Conservation (phyloP, 208 protist genomes). For the Wallacemonas sp. region DNA sequence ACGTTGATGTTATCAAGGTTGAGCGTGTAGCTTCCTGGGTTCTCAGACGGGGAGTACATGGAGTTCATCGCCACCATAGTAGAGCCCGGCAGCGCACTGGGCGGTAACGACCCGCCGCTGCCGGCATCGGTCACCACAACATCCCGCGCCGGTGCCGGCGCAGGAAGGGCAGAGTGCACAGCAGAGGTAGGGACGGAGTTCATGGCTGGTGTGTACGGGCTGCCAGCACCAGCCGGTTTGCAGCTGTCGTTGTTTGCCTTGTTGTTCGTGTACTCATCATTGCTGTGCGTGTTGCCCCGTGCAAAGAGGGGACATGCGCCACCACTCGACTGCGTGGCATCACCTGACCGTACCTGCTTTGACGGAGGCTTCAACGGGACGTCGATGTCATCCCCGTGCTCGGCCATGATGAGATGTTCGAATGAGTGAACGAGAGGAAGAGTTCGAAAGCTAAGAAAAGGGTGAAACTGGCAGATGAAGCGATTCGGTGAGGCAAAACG, state of each 20-base stretch:
- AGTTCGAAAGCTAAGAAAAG: background rate
- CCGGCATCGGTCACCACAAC: background rate
- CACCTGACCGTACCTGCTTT: conserved; percentile 16
- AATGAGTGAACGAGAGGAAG: background rate
- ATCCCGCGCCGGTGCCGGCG: no score
- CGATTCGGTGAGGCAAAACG: background rate
- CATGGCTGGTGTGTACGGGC: background rate
- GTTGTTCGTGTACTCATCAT: background rate
- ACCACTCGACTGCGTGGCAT: conserved; percentile 9
- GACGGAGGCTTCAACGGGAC: conserved; percentile 16
- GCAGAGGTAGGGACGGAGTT: no score
- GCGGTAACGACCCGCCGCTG: background rate
- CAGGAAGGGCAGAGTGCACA: no score
- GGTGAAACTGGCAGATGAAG: background rate
- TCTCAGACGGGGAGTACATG: background rate
- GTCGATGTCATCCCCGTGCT: conserved; percentile 4
- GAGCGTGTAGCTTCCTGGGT: background rate
- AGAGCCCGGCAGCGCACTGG: background rate
- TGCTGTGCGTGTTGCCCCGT: background rate
- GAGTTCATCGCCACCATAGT: background rate
- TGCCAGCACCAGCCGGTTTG: background rate
- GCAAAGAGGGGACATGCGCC: background rate
- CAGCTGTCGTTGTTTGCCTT: background rate
- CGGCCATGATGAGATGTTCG: background rate
- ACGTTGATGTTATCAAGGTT: background rate